phyloP scores from a whole-genome alignment of 495 filamentous ascomycete species.

The Aspergillus cavernicola region DNA sequence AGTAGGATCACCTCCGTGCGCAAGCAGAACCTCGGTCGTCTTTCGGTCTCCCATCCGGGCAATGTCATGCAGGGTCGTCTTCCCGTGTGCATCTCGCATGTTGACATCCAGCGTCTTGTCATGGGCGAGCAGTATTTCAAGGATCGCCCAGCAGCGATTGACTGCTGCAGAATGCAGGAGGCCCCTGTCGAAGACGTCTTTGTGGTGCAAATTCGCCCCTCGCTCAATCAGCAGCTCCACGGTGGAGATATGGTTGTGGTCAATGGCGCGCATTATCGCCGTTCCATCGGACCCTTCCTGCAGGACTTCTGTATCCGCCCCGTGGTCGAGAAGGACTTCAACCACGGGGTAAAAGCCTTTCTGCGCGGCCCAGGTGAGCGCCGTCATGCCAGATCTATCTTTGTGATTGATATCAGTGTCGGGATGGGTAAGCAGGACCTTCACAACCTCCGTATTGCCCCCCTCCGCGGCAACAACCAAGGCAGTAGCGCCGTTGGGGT shows the following conservation, averaged over 20 bases:
- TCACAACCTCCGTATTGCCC: not conserved
- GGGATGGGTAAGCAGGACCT: not conserved
- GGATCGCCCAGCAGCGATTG: not conserved
- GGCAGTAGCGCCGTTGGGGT: not conserved
- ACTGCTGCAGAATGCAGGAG: constrained; percentile 4
- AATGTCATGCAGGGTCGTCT: constrained; percentile 8
- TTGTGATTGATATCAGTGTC: not conserved
- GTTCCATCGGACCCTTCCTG: not conserved
- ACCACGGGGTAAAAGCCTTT: not conserved
- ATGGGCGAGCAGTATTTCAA: not conserved
- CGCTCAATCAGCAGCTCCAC: not conserved
- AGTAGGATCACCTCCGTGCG: constrained; percentile 3
- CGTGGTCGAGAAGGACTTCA: constrained; percentile 2
- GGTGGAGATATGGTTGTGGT: not conserved
- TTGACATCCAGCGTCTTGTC: constrained; percentile 8
- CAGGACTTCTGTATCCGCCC: not conserved
- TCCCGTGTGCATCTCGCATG: constrained; percentile 4
- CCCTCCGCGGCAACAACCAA: not conserved
- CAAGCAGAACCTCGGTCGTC: constrained; percentile 4
- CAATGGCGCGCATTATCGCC: constrained; percentile 6
- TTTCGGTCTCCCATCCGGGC: not conserved
- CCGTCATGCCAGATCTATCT: not conserved
- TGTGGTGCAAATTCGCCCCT: constrained; percentile 8
- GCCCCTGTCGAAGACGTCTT: constrained; percentile 6
- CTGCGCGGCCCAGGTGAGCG: not conserved